Evolutionary conservation across 2,329 filamentous ascomycete species (phyloP).

Genomic region (Fusarium cyanostomum): DNA sequence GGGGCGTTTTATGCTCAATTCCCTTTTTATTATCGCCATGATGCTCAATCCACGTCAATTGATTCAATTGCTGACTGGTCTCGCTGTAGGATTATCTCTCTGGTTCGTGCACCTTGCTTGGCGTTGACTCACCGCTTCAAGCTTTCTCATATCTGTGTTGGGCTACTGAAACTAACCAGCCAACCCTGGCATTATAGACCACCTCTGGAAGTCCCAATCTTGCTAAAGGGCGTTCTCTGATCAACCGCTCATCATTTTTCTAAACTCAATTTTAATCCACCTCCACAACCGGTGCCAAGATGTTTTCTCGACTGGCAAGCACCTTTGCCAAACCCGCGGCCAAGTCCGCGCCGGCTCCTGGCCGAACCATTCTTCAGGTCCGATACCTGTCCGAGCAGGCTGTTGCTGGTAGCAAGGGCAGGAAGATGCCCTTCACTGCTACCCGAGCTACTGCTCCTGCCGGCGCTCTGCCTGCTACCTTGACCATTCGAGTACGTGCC

Average conservation of each 20-base stretch:
- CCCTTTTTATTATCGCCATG: neutral
- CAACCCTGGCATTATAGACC: constrained; percentile 45
- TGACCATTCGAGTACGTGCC: constrained; percentile 84
- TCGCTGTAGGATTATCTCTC: constrained; percentile 75
- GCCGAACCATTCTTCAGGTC: constrained; percentile 53
- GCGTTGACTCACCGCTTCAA: constrained; percentile 55
- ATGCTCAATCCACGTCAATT: constrained; percentile 30
- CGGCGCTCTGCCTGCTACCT: constrained; percentile 73
- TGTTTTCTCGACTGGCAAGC: constrained; percentile 68
- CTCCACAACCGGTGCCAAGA: constrained; percentile 46
- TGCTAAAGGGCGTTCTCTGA: constrained; percentile 36
- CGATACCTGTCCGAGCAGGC: constrained; percentile 49
- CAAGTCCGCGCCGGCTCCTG: constrained; percentile 53
- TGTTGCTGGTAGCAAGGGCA: constrained; percentile 73
- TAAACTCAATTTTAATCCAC: constrained; percentile 15
- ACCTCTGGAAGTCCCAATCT: constrained; percentile 55
- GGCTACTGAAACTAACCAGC: constrained; percentile 33
- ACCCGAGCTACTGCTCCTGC: constrained; percentile 71
- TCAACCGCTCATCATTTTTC: constrained; percentile 18
- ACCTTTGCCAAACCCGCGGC: constrained; percentile 63
- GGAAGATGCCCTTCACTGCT: constrained; percentile 69
- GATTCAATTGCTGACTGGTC: constrained; percentile 54
- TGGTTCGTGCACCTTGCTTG: constrained; percentile 60
- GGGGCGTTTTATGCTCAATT: constrained; percentile 5
- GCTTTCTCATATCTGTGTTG: constrained; percentile 11